Evolutionary conservation across 805 yeast species (phyloP).

Genomic region (Wickerhamiella azyma): DNA sequence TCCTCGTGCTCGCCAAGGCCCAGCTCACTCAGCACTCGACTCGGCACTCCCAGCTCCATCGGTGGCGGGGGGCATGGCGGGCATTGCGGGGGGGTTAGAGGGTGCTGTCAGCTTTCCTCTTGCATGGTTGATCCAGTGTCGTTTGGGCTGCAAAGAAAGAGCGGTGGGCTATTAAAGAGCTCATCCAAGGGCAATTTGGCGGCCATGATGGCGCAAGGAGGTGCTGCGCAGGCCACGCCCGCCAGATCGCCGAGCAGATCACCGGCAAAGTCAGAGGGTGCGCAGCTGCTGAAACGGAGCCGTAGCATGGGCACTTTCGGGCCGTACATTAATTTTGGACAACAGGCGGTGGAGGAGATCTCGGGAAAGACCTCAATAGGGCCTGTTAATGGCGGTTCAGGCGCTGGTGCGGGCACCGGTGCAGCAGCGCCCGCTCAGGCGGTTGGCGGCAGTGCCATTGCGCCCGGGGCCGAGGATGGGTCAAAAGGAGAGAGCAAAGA

Average conservation of each 20-base stretch:
- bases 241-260: neutral
- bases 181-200: conserved; percentile 6
- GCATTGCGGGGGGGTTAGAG: neutral
- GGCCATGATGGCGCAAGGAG: conserved; percentile 1
- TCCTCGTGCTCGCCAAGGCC: no score
- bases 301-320: conserved; percentile 12
- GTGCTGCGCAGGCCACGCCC: neutral
- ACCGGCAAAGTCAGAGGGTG: neutral
- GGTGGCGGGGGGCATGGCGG: neutral
- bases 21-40: no score
- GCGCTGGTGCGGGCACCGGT: no score
- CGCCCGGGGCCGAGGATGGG: no score
- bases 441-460: neutral
- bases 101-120: neutral
- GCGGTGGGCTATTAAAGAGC: conserved; percentile 4
- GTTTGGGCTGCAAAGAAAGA: conserved; percentile 3
- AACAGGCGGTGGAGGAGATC: conserved; percentile 12
- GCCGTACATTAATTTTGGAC: conserved; percentile 8
- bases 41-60: no score
- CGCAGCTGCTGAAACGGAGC: conserved; percentile 11
- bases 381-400: neutral
- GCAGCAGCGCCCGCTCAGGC: neutral
- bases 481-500: no score
- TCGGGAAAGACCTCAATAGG: conserved; percentile 7
- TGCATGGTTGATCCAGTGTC: conserved; percentile 9